Evolutionary conservation across 805 yeast genomes (phyloP), one percentile per base, ranked within the genome.

Genomic region (Grigorovia transvaalensis): DNA sequence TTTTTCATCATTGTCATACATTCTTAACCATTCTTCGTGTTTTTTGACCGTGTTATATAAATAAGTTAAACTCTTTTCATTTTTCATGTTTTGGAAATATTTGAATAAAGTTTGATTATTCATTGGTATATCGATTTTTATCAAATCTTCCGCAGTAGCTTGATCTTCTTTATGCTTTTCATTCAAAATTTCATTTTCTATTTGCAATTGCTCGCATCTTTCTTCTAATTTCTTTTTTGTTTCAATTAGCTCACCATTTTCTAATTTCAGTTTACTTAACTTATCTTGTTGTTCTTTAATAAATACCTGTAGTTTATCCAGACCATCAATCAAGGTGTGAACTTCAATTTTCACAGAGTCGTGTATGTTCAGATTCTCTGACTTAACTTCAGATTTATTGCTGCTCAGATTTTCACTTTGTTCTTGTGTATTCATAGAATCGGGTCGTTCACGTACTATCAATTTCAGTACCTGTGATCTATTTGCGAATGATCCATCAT

Each of bases 31-130:
- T 13, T 51, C 46, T 45, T 49, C 47, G 49, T 57, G 59, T 17
- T 51, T 54, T 40, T 55, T 51, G 45, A 55, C 60, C 9, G 58
- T 59, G 29, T 55, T 53, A 44, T 55, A 53, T 4, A 63, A 47
- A 9, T 55, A 56, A n/a, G 54, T 52, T 41, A 64, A 51, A 35
- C 57, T 54, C 9, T 44, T 49, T 33, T 51, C 55, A 2, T 52
- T 43, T 15, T 56, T 56, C n/a, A 62, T 49, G 7, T 59, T 56
- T 13, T 61, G 46, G 47, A 57, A 65, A 53, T 61, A 60, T 6
- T 62, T 59, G 49, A 59, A 60, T 9, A 63, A 44, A 7, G 54
- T 58, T 27, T 57, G 48, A 42, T 59, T 50, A 7, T 52, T 46
- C 18, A 55, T 56, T 1, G 62, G 57, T 20, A 64, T 56, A 47